Base-by-base conservation (phyloP, 2,329 filamentous ascomycete species). In the Xylaria sp. region DNA sequence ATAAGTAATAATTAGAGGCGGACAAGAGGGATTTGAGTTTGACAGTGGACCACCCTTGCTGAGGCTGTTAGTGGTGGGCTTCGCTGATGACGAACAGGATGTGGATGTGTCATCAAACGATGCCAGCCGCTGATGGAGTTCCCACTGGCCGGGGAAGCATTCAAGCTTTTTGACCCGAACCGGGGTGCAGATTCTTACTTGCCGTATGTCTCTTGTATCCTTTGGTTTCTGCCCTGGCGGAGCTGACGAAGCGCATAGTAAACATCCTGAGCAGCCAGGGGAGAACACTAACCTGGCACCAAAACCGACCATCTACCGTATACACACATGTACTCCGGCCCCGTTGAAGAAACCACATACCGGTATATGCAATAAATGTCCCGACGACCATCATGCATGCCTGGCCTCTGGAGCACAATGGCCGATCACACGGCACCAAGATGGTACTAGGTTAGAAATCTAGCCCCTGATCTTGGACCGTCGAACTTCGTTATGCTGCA, bases 111-210 rank as follows among this genome's bases (percentile, higher is more conserved):
- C 67, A 67, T 69, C 58, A 63, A 69, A 57, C 59, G 42, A 67
- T 59, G 57, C 44, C 49, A 61, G 64, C 47, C 60, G 61, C 57
- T 50, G 44, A 39, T 64, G 49, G 57, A 64, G 57, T 68, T 69
- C 68, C 68, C 63, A 67, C 60, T 31, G 63, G 57, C 63, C 65
- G 66, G n/a, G 66, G 68, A 65, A 70, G 68, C 66, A 70, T 70
- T 70, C 66, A 70, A 69, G 68, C 66, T 70, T 70, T 65, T 31
- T 36, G 60, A 65, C 63, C 66, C 59, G 63, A 68, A 50, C 65
- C 59, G 65, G 68, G 65, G 65, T 65, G 68, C 62, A 57, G 68
- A 69, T 68, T 33, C n/a, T 51, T 51, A 31, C 49, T 17, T 33
- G 11, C 15, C 42, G 56, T 51, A 49, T 31, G 55, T 53, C 20